Percentiles rank a stretch among this genome's conserved stretches.
Evolutionary conservation across 179 eudicot species (phyloP).

Genomic region (Heliamphora ciliata): DNA sequence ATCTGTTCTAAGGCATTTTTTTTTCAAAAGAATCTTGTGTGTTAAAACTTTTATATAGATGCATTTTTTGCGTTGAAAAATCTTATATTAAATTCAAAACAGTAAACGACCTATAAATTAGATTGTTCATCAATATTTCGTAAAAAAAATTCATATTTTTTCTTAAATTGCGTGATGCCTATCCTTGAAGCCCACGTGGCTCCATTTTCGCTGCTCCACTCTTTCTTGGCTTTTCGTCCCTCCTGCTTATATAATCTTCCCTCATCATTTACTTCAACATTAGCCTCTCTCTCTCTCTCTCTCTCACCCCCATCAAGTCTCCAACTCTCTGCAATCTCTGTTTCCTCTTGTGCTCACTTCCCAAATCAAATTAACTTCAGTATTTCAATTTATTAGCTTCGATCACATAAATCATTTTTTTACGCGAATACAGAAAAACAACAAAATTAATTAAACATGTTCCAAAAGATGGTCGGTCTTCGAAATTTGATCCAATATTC

Average conservation of each 20-base stretch:
- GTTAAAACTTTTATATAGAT: too few species aligned
- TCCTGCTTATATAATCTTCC: neutral
- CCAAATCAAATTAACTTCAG: neutral
- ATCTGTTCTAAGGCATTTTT: too few species aligned
- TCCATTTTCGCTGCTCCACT: neutral
- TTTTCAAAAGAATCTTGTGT: too few species aligned
- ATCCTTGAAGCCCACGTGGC: slow-evolving; percentile 1
- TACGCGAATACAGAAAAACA: neutral
- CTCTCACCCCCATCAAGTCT: neutral
- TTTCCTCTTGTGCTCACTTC: neutral
- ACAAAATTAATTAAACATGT: slow-evolving; percentile 10
- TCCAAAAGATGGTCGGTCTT: slow-evolving; percentile 13
- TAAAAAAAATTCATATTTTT: too few species aligned
- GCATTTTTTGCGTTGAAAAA: too few species aligned
- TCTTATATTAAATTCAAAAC: too few species aligned
- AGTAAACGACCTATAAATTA: too few species aligned
- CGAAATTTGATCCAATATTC: slow-evolving; percentile 17
- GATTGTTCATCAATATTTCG: too few species aligned
- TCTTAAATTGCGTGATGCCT: neutral
- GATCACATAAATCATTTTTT: neutral
- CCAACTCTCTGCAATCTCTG: neutral
- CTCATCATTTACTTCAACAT: neutral
- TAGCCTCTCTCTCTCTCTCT: neutral
- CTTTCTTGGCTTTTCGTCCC: neutral
- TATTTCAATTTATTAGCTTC: neutral